Evolutionary conservation across 176 grass and related monocot genomes (phyloP), one percentile per base, ranked within the genome.

Genomic region (Triticum monococcum): DNA sequence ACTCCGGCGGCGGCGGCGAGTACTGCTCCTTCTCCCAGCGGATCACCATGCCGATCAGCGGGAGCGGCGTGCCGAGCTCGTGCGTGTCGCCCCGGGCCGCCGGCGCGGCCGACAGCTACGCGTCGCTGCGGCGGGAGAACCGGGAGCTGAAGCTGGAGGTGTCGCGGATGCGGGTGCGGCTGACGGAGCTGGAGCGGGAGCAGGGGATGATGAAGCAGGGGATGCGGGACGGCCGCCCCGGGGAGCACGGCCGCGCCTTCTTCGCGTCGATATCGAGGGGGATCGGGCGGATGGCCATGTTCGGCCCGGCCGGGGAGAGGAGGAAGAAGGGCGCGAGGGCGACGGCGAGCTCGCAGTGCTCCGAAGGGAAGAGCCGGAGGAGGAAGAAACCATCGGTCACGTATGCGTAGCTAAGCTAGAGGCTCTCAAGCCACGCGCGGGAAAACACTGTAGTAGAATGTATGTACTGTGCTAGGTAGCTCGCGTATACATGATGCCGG

Each of bases 81-180:
- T 88, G 85, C 28, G 83, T 88, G 72, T 97, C 94, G 6, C 92
- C 94, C 13, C 86, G 86, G 0, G 73, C 45, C 16, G 73, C 73
- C 14, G 73, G 73, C 26, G 73, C 73, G 8, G 73, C 73, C 2
- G 94, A 97, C 86, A 97, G 92, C 88, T 97, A 97, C 52, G 94
- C 94, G 9, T 97, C 89, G 71, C 67, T 97, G 85, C 74, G 95
- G 84, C 86, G 92, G 81, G 95, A 97, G 79, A 97, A 97, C 87
- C 86, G 91, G 59, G 92, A 97, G 89, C 83, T 97, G 75, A 95
- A 92, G 86, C 88, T 97, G 32, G 95, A 97, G 89, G 68, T 97
- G 4, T 89, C 90, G 80, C 81, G 95, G 83, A 95, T 97, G 95
- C 86, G 91, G 18, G 89, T 91, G 77, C 87, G 95, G 36, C 85